Base-by-base conservation (phyloP, 495 filamentous ascomycete species). In the Penicillium chermesinum region DNA sequence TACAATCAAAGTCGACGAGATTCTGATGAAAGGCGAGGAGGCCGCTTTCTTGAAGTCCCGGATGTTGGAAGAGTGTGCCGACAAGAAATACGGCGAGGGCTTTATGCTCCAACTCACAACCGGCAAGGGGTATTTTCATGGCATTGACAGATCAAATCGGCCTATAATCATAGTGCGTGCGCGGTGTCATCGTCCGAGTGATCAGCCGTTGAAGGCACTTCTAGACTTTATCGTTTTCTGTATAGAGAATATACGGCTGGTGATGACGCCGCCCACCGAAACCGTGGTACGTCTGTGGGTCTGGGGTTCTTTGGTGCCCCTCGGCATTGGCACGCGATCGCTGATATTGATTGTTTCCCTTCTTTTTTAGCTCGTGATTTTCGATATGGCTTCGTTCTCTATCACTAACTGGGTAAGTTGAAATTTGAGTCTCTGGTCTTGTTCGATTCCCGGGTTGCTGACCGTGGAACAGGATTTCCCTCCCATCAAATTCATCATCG, bases 401-500 rank as follows among this genome's bases (percentile, higher is more conserved):
- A 74, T 96, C 15, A 84, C 89, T 0, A 96, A 96, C 62, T 94
- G 95, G 91, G 86, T 89, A 69, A 56, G 73, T 51, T 10, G 1
- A 5, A 27, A 5, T 16, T 15, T 14, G 7, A 3, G 17, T 2
- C 36, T 30, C 42, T 14, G n/a, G n/a, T 4, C 32, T 38, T 15
- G 22, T 40, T 17, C 18, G 19, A 12, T 13, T 7, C 27, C 1
- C 16, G 1, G n/a, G 6, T 3, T 25, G 14, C 43, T 52, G 18
- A 58, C n/a, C 0, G 9, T 7, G 10, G n/a, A 20, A 9, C 13
- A 89, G 86, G 91, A 97, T 59, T 95, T 95, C 63, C 79, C 87
- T 1, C 89, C 91, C 0, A 86, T 96, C 17, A 96, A 89, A 61
- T 96, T 95, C 72, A 89, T 97, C 77, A 93, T 96, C 69, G 89